Conservation (phyloP, 2,329 filamentous ascomycete species). For the Microdochium trichocladiopsis region DNA sequence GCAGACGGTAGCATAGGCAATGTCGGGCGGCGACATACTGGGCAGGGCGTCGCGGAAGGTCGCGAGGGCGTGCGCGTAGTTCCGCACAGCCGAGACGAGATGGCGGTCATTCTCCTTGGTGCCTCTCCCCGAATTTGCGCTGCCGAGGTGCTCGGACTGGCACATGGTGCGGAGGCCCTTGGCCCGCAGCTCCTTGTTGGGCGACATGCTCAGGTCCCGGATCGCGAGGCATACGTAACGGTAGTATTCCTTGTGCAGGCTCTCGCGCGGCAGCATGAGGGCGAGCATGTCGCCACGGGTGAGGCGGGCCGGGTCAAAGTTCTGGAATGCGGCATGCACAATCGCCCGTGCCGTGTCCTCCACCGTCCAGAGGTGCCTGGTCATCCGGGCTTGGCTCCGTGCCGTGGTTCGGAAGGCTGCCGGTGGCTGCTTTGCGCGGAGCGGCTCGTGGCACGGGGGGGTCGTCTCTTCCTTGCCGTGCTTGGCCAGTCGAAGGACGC, state of each 20-base stretch:
- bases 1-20: neutral
- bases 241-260: neutral
- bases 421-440: neutral
- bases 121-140: neutral
- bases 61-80: neutral
- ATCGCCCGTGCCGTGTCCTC: neutral
- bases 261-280: neutral
- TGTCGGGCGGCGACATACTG: neutral
- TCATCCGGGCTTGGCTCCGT: neutral
- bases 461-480: too few relatives aligned
- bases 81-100: neutral
- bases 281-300: neutral
- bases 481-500: neutral
- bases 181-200: neutral
- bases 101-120: too few relatives aligned
- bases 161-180: neutral
- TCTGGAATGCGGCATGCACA: neutral
- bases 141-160: neutral
- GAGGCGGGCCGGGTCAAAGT: neutral
- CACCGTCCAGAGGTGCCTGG: neutral
- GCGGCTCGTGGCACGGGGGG: too few relatives aligned
- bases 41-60: neutral
- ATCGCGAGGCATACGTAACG: neutral
- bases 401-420: neutral
- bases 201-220: neutral